Percentiles rank a stretch among this genome's conserved stretches.
Conservation (phyloP, 805 yeast genomes). For the Maudiozyma bulderi region DNA sequence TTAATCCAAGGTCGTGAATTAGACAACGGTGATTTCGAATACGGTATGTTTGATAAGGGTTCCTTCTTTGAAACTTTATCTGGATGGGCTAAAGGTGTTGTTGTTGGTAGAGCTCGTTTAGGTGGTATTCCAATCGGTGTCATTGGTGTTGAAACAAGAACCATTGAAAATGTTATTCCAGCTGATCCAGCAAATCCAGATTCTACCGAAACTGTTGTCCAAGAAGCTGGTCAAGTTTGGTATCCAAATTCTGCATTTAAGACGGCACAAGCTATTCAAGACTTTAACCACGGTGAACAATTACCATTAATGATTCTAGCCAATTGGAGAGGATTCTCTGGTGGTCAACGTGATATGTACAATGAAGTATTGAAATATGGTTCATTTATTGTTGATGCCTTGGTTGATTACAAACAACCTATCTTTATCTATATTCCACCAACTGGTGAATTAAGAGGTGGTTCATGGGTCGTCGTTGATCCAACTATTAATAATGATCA, state of each 20-base stretch:
- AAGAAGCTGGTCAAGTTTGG: conserved; percentile 99
- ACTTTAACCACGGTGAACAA: conserved; percentile 96
- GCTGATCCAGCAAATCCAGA: conserved; percentile 99
- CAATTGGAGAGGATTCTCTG: conserved; percentile 99
- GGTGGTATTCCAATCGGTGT: conserved; percentile 99
- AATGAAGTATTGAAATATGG: conserved; percentile 97
- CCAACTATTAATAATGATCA: conserved; percentile 92
- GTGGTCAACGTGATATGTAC: conserved; percentile 99
- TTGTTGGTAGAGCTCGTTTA: conserved; percentile 95
- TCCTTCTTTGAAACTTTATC: conserved; percentile 94
- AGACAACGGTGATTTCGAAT: conserved; percentile 53
- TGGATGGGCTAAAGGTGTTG: conserved; percentile 99
- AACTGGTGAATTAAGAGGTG: conserved; percentile 97
- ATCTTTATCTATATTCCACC: conserved; percentile 97
- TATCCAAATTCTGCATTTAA: conserved; percentile 98
- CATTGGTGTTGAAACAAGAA: conserved; percentile 88
- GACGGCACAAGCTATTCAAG: conserved; percentile 97
- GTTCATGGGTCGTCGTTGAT: conserved; percentile 99
- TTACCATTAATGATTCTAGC: conserved; percentile 95
- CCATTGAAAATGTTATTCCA: conserved; percentile 81
- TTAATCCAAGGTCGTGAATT: conserved; percentile 75
- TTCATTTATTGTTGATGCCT: conserved; percentile 92
- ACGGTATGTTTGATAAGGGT: conserved; percentile 83
- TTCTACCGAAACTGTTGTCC: conserved; percentile 76
- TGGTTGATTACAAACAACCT: conserved; percentile 93